Conservation (phyloP, 2,329 filamentous ascomycete genomes). For the Xylaria sp. region DNA sequence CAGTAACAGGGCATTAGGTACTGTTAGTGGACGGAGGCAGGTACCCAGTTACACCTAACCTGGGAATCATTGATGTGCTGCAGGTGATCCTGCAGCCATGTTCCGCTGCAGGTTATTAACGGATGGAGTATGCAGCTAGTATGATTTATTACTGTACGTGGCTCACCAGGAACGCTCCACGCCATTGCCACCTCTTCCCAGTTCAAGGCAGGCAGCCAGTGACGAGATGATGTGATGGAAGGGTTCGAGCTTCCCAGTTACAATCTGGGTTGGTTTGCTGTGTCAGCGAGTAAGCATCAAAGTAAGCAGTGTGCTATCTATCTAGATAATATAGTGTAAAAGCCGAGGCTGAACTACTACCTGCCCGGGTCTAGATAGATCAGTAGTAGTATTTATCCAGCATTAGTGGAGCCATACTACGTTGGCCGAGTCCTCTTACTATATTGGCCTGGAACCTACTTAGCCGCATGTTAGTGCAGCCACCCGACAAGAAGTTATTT, state of each 20-base stretch:
- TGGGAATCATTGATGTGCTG: constrained; percentile 16
- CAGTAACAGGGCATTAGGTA: no score
- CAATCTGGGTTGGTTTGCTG: constrained; percentile 1
- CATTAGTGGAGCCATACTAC: not conserved
- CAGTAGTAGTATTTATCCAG: not conserved
- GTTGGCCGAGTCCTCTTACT: no score
- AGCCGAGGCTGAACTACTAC: not conserved
- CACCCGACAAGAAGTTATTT: no score
- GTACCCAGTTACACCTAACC: not conserved
- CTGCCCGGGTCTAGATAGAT: no score
- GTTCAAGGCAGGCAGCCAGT: constrained; percentile 8
- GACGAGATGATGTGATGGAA: constrained; percentile 25
- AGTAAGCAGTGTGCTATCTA: not conserved
- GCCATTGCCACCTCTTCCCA: constrained; percentile 19
- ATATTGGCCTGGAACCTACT: no score
- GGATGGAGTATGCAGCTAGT: constrained; percentile 16
- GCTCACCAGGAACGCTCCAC: constrained; percentile 35
- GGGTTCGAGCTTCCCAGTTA: not conserved
- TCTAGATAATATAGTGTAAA: not conserved
- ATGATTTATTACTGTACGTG: constrained; percentile 38
- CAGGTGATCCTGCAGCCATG: constrained; percentile 33
- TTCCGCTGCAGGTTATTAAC: constrained; percentile 21
- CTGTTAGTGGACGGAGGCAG: no score
- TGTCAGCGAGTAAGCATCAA: constrained; percentile 13
- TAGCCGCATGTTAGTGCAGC: no score